These are phyloP conservation scores for Achaetomiella virescens DNA, from an alignment of 495 filamentous ascomycete species.

Conservation along the genomic window DNA sequence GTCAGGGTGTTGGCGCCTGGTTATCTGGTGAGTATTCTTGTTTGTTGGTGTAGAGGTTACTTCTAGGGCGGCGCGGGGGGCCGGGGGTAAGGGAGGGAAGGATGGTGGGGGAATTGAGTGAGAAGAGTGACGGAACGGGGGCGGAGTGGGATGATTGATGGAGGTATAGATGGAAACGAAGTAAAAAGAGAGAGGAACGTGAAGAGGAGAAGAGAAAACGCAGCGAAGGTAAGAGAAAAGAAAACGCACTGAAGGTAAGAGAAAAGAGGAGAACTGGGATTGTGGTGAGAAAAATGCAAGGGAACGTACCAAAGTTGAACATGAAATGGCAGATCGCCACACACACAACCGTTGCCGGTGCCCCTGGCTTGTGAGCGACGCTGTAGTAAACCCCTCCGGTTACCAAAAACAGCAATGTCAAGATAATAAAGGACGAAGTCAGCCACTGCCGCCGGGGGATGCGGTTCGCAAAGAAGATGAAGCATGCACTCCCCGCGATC, in stretches of 20 bases:
- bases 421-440: constrained; percentile 59
- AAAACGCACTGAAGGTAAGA: not conserved
- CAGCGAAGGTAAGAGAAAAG: no score
- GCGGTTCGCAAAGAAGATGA: constrained; percentile 49
- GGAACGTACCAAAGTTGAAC: constrained; percentile 64
- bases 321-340: constrained; percentile 77
- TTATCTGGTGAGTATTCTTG: no score
- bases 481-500: constrained; percentile 45
- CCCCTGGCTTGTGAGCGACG: constrained; percentile 31
- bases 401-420: constrained; percentile 67
- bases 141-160: no score
- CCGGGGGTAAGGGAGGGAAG: not conserved
- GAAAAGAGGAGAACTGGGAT: not conserved
- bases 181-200: no score
- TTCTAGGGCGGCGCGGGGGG: no score
- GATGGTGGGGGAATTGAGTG: no score
- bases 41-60: no score
- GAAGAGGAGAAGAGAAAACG: no score
- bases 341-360: constrained; percentile 48
- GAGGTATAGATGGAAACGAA: no score
- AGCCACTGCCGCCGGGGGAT: constrained; percentile 48
- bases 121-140: no score
- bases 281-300: not conserved
- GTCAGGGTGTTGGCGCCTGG: constrained; percentile 75
- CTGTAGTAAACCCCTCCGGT: constrained; percentile 68